Conservation (phyloP, 768 basidiomycete genomes). For the Pleurotus djamor region DNA sequence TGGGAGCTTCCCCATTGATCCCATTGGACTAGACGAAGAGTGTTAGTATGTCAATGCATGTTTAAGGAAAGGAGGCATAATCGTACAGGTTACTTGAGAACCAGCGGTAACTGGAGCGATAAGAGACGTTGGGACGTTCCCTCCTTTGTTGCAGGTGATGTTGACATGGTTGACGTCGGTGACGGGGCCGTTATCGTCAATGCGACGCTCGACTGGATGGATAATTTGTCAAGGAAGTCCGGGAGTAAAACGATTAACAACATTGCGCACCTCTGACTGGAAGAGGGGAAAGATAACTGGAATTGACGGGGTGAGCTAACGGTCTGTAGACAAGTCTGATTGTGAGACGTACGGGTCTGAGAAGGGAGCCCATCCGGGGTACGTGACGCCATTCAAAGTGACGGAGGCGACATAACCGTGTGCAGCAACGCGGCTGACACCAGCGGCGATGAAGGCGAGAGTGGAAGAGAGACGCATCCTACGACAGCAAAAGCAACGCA, state of each 20-base stretch:
- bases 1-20: conserved; percentile 11
- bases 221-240: neutral
- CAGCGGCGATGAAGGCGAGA: neutral
- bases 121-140: conserved; percentile 14
- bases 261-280: neutral
- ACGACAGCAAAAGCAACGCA: neutral
- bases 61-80: neutral
- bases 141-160: conserved; percentile 19
- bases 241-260: neutral
- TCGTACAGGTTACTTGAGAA: conserved; percentile 12
- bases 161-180: conserved; percentile 12
- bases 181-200: conserved; percentile 14
- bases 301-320: neutral
- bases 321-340: neutral
- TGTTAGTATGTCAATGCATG: neutral
- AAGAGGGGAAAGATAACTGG: conserved; percentile 6
- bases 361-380: conserved; percentile 12
- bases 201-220: conserved; percentile 2
- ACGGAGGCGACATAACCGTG: conserved; percentile 11
- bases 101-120: conserved; percentile 16
- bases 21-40: conserved; percentile 12
- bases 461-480: neutral
- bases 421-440: conserved; percentile 3
- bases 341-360: conserved; percentile 9
- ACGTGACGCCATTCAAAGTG: conserved; percentile 9